Percentiles rank a stretch among this genome's conserved stretches.
phyloP scores from a whole-genome alignment of 306 rosid species.

The Corylus heterophylla region DNA sequence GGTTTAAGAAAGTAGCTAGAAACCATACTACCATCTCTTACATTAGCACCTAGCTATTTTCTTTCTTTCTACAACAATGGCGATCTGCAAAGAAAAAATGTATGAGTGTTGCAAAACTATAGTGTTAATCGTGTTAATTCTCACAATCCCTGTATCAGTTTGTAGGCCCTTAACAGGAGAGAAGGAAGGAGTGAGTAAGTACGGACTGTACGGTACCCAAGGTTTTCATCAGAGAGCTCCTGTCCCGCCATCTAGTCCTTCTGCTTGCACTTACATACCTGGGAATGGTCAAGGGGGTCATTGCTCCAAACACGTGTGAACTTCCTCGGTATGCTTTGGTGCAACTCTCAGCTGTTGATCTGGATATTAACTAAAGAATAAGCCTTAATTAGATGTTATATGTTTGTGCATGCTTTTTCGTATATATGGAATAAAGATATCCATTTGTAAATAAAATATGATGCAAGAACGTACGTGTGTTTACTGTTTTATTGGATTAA shows the following conservation, averaged over 20 bases:
- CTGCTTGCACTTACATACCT: not conserved
- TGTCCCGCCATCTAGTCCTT: not conserved
- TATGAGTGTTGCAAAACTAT: not conserved
- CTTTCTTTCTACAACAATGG: not conserved
- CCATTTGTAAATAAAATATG: too few species aligned
- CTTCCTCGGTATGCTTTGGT: too few species aligned
- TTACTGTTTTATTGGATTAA: too few species aligned
- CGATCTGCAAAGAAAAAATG: not conserved
- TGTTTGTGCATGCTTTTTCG: too few species aligned
- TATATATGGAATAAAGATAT: too few species aligned
- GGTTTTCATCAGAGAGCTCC: not conserved
- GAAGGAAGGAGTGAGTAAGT: not conserved
- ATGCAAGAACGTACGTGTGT: too few species aligned
- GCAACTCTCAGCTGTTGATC: too few species aligned
- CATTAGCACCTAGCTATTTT: not conserved
- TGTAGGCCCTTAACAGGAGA: not conserved
- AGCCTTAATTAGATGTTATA: too few species aligned
- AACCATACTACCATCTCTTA: not conserved
- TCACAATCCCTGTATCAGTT: not conserved
- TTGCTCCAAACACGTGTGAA: too few species aligned
- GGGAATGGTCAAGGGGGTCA: too few species aligned
- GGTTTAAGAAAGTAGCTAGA: too few species aligned
- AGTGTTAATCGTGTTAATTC: not conserved
- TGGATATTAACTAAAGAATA: too few species aligned
- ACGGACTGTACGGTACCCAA: not conserved